Conservation (phyloP, 331 rosid species). For the Phaseolus coccineus region DNA sequence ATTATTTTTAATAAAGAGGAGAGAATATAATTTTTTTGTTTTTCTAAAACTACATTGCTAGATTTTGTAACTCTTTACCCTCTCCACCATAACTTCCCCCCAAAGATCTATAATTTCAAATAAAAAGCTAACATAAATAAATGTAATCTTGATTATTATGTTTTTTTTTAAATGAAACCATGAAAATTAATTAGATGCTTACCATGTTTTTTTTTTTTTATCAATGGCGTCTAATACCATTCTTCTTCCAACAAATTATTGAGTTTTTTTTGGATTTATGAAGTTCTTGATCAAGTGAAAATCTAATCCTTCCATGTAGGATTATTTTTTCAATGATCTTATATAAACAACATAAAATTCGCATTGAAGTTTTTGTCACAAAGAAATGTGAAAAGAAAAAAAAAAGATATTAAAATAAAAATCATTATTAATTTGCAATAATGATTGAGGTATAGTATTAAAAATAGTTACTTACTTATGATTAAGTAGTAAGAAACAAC, state of each 20-base stretch:
- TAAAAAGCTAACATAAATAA: not conserved
- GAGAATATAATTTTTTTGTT: no score
- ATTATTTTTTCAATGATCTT: constrained; percentile 1
- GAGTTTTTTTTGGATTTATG: not conserved
- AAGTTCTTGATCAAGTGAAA: not conserved
- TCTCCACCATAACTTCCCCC: not conserved
- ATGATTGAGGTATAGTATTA: not conserved
- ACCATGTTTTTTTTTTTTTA: not conserved
- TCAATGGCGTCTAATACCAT: not conserved
- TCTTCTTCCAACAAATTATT: not conserved
- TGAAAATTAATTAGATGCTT: no score
- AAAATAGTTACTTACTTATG: not conserved
- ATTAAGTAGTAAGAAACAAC: not conserved
- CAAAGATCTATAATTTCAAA: not conserved
- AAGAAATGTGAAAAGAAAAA: not conserved
- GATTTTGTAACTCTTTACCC: no score
- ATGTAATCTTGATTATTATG: not conserved
- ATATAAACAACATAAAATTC: not conserved
- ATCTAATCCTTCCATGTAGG: not conserved
- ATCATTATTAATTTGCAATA: not conserved
- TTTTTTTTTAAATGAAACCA: not conserved
- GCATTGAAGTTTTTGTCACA: not conserved
- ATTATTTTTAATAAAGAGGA: no score
- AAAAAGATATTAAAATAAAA: not conserved
- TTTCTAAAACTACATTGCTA: not conserved